Evolutionary conservation across 2,329 filamentous ascomycete genomes (phyloP).

Genomic region (Camptophora hylomeconis): DNA sequence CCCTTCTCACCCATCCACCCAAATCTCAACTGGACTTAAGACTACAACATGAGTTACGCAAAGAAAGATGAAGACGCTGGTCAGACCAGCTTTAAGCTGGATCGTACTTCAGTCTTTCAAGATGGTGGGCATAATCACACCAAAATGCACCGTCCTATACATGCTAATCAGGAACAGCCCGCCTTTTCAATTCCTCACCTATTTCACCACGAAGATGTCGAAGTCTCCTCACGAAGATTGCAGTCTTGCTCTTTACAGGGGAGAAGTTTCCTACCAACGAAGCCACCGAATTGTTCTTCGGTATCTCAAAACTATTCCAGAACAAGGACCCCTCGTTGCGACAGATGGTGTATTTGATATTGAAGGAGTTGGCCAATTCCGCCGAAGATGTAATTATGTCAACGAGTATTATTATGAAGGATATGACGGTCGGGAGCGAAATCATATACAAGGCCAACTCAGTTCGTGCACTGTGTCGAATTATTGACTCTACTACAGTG

Average conservation of each 20-base stretch:
- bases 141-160: slow-evolving; percentile 11
- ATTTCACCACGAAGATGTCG: slow-evolving; percentile 96
- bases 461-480: slow-evolving; percentile 85
- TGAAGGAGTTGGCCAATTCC: slow-evolving; percentile 92
- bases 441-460: slow-evolving; percentile 90
- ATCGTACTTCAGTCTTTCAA: slow-evolving; percentile 95
- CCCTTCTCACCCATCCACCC: too few relatives aligned
- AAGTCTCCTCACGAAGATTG: slow-evolving; percentile 93
- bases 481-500: slow-evolving; percentile 92
- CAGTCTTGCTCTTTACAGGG: slow-evolving; percentile 87
- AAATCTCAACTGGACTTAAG: too few relatives aligned
- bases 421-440: slow-evolving; percentile 89
- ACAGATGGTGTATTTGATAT: slow-evolving; percentile 96
- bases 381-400: slow-evolving; percentile 99
- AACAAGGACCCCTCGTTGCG: slow-evolving; percentile 97
- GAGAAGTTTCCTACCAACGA: slow-evolving; percentile 96
- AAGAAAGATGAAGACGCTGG: slow-evolving; percentile 99
- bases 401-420: slow-evolving; percentile 99
- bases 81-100: slow-evolving; percentile 85
- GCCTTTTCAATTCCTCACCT: slow-evolving; percentile 93
- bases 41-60: slow-evolving; percentile 83
- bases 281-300: slow-evolving; percentile 96
- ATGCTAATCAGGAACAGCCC: too few relatives aligned
- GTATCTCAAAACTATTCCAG: slow-evolving; percentile 98
- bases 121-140: slow-evolving; percentile 72